Evolutionary conservation across 1,139 yeast genomes (phyloP), one percentile per base, ranked within the genome.

Genomic region (Kazachstania sp.): DNA sequence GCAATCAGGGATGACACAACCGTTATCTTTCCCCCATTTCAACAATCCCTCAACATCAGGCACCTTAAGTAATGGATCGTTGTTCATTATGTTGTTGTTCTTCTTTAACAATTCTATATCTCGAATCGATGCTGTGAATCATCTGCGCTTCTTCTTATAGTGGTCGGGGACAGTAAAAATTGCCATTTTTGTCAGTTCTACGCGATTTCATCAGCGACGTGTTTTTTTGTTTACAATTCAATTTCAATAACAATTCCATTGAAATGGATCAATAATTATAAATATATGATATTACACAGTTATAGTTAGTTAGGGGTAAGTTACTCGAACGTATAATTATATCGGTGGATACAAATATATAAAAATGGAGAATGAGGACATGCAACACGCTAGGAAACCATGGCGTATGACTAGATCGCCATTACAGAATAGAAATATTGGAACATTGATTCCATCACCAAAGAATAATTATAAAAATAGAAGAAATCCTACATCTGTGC

Each of bases 11-110:
- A 80, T 58, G 1, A 52, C 28, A 1, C 80, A 72, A 1, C 85
- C 86, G 45, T 74, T 61, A 0, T 52, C 47, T 4, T 35, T 50
- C 1, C 81, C 81, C 88, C 88, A 82, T 0, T 60, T 47, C 3
- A 53, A 18, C 20, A 56, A 47, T 15, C 37, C 43, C 3, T 35
- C 31, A 23, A 47, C 39, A 9, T 16, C 15, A 8, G 30, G n/a
- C 28, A 7, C 8, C 28, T 29, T 12, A 7, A 18, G 32, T 16
- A 46, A 39, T 42, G n/a, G 13, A 5, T 8, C 6, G 7, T 12
- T 11, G 9, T 32, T 9, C 19, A 16, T 18, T 35, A 19, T 37
- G 29, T 12, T 13, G 23, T 8, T 4, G 1, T 16, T 19, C 15
- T 9, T 37, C 19, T 16, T n/a, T 37, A 13, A 23, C 19, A 13